A percentile compares a stretch with the other conserved stretches of the same genome.
Conservation (phyloP, 352 stramenopile genomes). For the Pelagophyceae sp. region DNA sequence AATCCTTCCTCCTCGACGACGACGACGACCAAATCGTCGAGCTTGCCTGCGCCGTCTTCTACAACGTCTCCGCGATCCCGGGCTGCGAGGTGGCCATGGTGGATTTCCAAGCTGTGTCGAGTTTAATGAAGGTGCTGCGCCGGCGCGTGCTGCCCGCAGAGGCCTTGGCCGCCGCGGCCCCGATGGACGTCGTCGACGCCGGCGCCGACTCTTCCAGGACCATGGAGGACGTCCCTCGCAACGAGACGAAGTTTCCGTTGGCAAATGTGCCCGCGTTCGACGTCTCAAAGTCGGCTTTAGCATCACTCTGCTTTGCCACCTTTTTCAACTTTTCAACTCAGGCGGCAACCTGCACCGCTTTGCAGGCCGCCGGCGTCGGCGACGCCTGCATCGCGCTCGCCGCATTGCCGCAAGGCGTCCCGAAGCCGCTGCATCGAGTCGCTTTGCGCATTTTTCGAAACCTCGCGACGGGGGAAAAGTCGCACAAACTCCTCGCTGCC, state of each 20-base stretch:
- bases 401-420: background rate
- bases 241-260: too few species aligned
- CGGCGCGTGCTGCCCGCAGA: background rate
- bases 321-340: background rate
- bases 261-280: background rate
- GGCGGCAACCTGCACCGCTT: background rate
- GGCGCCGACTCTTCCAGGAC: background rate
- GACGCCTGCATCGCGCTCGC: constrained; percentile 4
- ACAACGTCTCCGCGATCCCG: constrained; percentile 21
- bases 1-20: constrained; percentile 21
- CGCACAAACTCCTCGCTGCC: background rate
- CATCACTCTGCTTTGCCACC: background rate
- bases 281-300: background rate
- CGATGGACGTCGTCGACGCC: background rate
- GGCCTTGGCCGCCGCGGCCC: background rate
- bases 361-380: background rate
- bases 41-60: constrained; percentile 24
- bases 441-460: background rate
- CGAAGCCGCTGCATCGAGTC: background rate
- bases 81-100: constrained; percentile 5
- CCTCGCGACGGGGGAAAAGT: background rate
- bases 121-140: constrained; percentile 1
- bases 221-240: background rate
- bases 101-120: background rate
- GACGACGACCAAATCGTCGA: constrained; percentile 23